Evolutionary conservation across 768 basidiomycete genomes (phyloP), one percentile per base, ranked within the genome.

Genomic region (Favolaschia claudopus): DNA sequence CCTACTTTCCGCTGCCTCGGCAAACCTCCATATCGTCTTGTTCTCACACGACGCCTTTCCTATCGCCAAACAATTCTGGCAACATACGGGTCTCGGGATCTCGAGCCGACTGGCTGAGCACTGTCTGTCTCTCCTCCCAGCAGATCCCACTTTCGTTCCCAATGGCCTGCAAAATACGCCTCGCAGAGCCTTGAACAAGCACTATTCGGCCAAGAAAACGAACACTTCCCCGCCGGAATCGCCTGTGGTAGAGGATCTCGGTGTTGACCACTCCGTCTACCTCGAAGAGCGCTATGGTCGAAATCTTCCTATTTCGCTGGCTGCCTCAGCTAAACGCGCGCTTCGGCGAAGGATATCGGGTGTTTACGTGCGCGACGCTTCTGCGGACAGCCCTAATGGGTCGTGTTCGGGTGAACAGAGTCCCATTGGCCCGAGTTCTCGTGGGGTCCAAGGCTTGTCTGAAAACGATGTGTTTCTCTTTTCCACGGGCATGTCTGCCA

Each of bases 201-300:
- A 89, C 66, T 92, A 89, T 69, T 80, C 83, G 0, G 74, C 77
- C 47, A 81, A 78, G 40, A 63, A 62, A 59, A 15, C 60, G 24
- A 38, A 42, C 6, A 25, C 47, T 5, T 61, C 46, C 6, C 64
- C 48, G 7, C 39, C 48, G 20, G 44, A 55, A 4, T 45, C 43
- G 19, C 27, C 63, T 17, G 45, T 40, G 17, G 57, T 61, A 4
- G 91, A 93, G 32, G 72, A 74, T 10, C 73, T 92, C 46, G 82
- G 79, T 46, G 70, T 77, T 19, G 94, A 94, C 64, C 86, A 91
- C 49, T 74, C 77, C 1, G 79, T 81, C 7, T 98, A 96, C 73
- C 80, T 99, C 24, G 96, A 99, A 73, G 95, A 98, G 74, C 88
- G 96, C 14, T 99, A 97, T 64, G 96, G 95, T 0, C 86, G 96